Conservation (phyloP, 1,284 basidiomycete species). For the Ustilago crameri region DNA sequence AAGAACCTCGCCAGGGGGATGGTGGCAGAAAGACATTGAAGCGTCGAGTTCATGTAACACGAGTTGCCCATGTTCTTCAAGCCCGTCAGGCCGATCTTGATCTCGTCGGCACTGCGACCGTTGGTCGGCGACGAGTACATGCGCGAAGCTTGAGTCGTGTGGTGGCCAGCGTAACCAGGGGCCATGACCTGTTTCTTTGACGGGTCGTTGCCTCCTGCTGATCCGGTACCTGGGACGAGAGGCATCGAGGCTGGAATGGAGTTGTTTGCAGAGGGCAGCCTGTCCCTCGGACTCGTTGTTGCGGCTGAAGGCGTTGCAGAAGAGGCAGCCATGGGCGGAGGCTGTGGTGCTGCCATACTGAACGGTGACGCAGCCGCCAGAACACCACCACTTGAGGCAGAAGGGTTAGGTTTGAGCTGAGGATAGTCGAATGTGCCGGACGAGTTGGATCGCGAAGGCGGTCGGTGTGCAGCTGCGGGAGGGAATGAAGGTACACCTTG, state of each 20-base stretch:
- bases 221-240: conserved; percentile 24
- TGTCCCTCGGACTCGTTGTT: conserved; percentile 13
- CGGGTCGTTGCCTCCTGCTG: conserved; percentile 38
- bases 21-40: conserved; percentile 66
- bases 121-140: conserved; percentile 37
- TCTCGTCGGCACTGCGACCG: conserved; percentile 42
- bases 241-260: not conserved
- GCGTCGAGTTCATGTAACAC: conserved; percentile 68
- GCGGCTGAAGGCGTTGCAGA: conserved; percentile 25
- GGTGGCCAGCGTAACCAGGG: conserved; percentile 40
- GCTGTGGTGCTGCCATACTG: conserved; percentile 40
- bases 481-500: conserved; percentile 56
- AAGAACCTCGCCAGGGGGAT: conserved; percentile 62
- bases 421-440: conserved; percentile 56
- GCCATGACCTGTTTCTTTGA: conserved; percentile 47
- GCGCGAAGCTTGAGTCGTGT: conserved; percentile 31
- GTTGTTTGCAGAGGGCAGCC: conserved; percentile 7
- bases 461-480: conserved; percentile 36
- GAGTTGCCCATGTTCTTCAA: conserved; percentile 67
- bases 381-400: conserved; percentile 3
- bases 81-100: conserved; percentile 64
- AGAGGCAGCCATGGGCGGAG: conserved; percentile 46
- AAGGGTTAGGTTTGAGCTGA: conserved; percentile 37
- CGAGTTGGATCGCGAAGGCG: conserved; percentile 41
- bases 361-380: conserved; percentile 26